A percentile compares a stretch with the other conserved stretches of the same genome.
These are phyloP conservation scores for Setomelanomma holmii DNA, from an alignment of 2,329 filamentous ascomycete species.

Conservation along the genomic window DNA sequence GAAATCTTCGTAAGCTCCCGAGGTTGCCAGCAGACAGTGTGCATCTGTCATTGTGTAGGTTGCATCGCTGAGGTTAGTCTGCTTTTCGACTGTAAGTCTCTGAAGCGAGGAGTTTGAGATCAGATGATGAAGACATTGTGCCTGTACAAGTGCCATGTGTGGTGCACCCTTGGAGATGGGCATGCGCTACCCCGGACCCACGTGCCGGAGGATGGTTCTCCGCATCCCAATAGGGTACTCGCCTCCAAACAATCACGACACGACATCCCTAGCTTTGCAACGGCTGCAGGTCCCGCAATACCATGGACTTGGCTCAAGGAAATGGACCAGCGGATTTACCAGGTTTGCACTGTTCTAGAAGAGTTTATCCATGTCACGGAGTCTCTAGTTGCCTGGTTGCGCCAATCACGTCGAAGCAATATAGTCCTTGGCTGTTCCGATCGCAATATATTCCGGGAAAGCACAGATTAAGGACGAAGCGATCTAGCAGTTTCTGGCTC, in stretches of 20 bases:
- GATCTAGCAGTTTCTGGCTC: slow-evolving; percentile 5
- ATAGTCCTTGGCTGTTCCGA: slow-evolving; percentile 3
- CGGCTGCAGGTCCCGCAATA: slow-evolving; percentile 9
- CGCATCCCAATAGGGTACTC: not conserved
- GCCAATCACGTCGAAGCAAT: slow-evolving; percentile 10
- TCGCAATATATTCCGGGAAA: slow-evolving; percentile 14
- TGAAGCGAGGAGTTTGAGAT: not conserved
- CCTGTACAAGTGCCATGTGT: not conserved
- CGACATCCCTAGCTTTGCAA: not conserved
- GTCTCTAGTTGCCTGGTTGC: slow-evolving; percentile 5
- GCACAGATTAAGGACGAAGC: slow-evolving; percentile 2
- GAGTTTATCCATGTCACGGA: slow-evolving; percentile 7
- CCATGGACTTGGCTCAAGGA: slow-evolving; percentile 7
- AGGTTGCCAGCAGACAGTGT: too few relatives aligned
- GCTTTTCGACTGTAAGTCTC: too few relatives aligned
- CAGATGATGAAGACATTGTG: not conserved
- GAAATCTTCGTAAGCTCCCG: too few relatives aligned
- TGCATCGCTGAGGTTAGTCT: too few relatives aligned
- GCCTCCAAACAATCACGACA: not conserved
- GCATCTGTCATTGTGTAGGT: too few relatives aligned
- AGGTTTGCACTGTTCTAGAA: slow-evolving; percentile 9
- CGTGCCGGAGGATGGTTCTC: not conserved
- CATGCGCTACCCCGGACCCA: not conserved
- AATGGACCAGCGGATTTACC: not conserved
- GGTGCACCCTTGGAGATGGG: not conserved